These are phyloP conservation scores for Aspergillus pseudoviridinutans DNA, from an alignment of 2,329 filamentous ascomycete species.

Conservation along the genomic window DNA sequence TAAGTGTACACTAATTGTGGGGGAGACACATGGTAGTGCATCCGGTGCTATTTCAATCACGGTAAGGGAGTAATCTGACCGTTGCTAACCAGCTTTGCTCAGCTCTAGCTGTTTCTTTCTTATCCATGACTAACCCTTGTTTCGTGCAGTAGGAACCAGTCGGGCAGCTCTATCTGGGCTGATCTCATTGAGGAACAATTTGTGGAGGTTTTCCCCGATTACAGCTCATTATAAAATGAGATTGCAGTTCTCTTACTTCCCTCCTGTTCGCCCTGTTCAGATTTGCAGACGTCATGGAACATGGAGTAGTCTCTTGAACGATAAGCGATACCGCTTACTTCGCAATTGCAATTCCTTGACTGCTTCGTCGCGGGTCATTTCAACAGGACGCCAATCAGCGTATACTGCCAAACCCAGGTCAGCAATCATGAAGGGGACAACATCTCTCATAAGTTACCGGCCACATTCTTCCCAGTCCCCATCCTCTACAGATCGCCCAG, in stretches of 20 bases:
- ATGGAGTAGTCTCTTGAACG: background rate
- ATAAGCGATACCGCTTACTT: background rate
- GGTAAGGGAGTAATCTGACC: background rate
- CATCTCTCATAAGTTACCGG: background rate
- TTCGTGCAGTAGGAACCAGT: background rate
- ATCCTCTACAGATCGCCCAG: background rate
- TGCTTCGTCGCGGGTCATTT: background rate
- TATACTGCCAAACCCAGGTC: background rate
- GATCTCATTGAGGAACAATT: background rate
- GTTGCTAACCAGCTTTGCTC: background rate
- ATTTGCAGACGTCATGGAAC: background rate
- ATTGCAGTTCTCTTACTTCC: background rate
- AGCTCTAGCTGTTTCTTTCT: background rate
- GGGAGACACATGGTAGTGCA: background rate
- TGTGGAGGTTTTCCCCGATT: too few relatives aligned
- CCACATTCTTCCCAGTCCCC: background rate
- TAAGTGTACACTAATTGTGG: background rate
- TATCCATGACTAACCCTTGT: background rate
- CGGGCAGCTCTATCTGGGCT: background rate
- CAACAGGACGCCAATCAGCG: background rate
- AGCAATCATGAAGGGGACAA: background rate
- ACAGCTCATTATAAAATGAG: background rate
- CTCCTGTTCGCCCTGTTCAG: background rate
- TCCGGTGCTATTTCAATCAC: background rate
- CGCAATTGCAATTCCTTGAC: background rate